Percentiles rank a stretch among this genome's conserved stretches.
Evolutionary conservation across 805 yeast species (phyloP).

Genomic region (Saccharomycopsis capsularis): DNA sequence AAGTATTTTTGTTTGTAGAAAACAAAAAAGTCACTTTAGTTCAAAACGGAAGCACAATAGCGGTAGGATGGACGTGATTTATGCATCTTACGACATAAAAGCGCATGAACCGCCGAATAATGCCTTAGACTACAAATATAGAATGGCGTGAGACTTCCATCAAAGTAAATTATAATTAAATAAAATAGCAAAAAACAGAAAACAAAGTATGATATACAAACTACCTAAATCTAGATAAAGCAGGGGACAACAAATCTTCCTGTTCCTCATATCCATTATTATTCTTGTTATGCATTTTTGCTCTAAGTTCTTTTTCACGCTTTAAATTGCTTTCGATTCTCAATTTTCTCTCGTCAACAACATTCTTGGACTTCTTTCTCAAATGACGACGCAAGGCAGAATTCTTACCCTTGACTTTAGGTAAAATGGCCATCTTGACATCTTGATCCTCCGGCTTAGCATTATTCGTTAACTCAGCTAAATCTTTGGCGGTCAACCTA

Average conservation of each 20-base stretch:
- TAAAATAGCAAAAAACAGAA: neutral
- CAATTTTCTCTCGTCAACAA: constrained; percentile 28
- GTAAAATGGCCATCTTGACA: constrained; percentile 50
- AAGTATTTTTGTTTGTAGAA: too few relatives aligned
- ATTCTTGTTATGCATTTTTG: constrained; percentile 31
- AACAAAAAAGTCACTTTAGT: too few relatives aligned
- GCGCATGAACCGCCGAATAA: too few relatives aligned
- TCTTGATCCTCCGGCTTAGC: constrained; percentile 31
- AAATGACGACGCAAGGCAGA: constrained; percentile 70
- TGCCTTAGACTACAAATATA: too few relatives aligned
- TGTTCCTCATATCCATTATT: constrained; percentile 30
- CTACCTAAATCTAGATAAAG: constrained; percentile 42
- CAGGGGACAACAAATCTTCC: constrained; percentile 41
- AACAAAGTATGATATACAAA: neutral
- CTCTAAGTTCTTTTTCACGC: constrained; percentile 66
- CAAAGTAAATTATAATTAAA: too few relatives aligned
- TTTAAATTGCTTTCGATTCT: constrained; percentile 39
- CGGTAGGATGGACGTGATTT: too few relatives aligned
- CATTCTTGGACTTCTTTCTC: constrained; percentile 29
- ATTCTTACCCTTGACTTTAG: constrained; percentile 71
- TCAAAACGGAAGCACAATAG: too few relatives aligned
- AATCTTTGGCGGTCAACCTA: constrained; percentile 57
- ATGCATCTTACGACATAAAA: too few relatives aligned
- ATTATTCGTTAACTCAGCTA: constrained; percentile 36
- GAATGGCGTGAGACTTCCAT: too few relatives aligned